These are phyloP conservation scores for Quercus engelmannii DNA, from an alignment of 306 rosid genomes.

Conservation along the genomic window DNA sequence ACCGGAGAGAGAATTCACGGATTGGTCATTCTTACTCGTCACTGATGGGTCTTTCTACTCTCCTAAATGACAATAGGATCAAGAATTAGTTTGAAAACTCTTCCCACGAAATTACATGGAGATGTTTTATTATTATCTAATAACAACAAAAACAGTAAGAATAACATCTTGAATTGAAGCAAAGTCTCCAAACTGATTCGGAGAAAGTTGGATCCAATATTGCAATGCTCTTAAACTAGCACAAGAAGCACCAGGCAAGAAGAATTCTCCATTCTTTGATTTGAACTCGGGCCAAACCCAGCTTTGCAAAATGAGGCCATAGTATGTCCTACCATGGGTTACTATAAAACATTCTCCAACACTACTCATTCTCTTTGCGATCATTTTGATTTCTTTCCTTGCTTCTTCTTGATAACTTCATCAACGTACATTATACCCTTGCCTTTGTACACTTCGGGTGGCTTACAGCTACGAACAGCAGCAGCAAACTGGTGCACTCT, in stretches of 20 bases:
- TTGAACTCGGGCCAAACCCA: neutral
- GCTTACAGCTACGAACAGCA: slow-evolving; percentile 74
- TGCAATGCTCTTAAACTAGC: neutral
- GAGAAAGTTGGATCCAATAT: neutral
- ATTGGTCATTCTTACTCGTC: too few relatives aligned
- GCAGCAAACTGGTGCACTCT: slow-evolving; percentile 90
- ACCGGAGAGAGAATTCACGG: neutral
- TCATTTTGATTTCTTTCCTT: slow-evolving; percentile 89
- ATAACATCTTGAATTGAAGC: neutral
- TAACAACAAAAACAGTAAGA: neutral
- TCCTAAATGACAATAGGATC: neutral
- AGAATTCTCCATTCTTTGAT: neutral
- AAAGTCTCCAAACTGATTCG: neutral
- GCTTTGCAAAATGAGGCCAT: neutral
- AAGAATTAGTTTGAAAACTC: neutral
- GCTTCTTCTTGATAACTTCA: slow-evolving; percentile 75
- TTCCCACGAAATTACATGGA: neutral
- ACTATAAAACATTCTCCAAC: neutral
- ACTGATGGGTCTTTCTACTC: neutral
- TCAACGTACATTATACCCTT: slow-evolving; percentile 86
- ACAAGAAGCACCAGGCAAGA: neutral
- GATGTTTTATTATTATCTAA: neutral
- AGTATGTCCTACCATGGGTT: neutral
- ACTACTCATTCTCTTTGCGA: neutral
- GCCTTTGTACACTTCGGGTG: slow-evolving; percentile 93